phyloP scores from a whole-genome alignment of 495 filamentous ascomycete genomes.

The Penicillium roqueforti region DNA sequence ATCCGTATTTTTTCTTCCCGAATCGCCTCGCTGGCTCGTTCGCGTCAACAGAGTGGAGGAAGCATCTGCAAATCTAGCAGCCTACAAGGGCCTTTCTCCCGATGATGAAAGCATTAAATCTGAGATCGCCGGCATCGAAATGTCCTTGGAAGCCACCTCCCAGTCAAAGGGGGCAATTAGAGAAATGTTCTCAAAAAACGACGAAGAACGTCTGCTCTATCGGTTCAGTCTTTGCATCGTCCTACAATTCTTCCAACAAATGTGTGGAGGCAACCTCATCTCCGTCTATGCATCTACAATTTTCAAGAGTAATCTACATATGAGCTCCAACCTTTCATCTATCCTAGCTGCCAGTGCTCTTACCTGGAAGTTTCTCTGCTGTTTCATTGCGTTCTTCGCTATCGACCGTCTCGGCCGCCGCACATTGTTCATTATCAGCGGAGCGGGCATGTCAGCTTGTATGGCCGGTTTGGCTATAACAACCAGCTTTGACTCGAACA shows the following conservation, averaged over 20 bases:
- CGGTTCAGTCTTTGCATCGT: constrained; percentile 34
- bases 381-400: constrained; percentile 47
- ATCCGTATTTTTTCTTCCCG: constrained; percentile 51
- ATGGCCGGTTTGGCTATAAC: constrained; percentile 48
- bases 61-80: constrained; percentile 30
- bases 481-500: constrained; percentile 34
- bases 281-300: constrained; percentile 33
- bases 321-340: constrained; percentile 22
- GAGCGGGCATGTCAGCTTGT: constrained; percentile 45
- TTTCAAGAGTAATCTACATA: constrained; percentile 31
- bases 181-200: constrained; percentile 1
- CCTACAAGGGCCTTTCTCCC: constrained; percentile 25
- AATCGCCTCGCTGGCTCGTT: constrained; percentile 47
- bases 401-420: constrained; percentile 54
- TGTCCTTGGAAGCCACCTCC: constrained; percentile 29
- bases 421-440: constrained; percentile 49
- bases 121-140: constrained; percentile 41
- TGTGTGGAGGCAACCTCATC: constrained; percentile 39
- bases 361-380: constrained; percentile 50
- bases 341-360: constrained; percentile 35
- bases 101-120: constrained; percentile 26
- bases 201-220: constrained; percentile 30
- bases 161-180: neutral
- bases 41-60: constrained; percentile 28
- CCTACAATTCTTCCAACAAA: constrained; percentile 43